Evolutionary conservation across 1,139 yeast genomes (phyloP), one percentile per base, ranked within the genome.

Genomic region (Taphrina pruni): DNA sequence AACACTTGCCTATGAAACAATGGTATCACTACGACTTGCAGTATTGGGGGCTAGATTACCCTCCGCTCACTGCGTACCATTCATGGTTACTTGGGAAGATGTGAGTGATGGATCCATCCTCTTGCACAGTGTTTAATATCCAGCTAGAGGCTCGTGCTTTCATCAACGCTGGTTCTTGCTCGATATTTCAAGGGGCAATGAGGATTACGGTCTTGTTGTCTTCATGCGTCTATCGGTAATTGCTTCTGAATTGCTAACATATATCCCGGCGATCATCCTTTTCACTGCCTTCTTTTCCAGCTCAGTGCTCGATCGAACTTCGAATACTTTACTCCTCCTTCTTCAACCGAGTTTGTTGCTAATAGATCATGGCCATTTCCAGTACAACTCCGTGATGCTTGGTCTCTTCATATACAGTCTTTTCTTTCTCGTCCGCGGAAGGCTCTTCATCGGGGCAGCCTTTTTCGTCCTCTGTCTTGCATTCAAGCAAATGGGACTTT

Each of bases 11-110:
- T 0, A 79, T 90, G 1, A 78, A 81, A 0, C 76, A 88, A 72
- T 95, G 99, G 99, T 94, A 94, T 77, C 89, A 84, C 79, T 91
- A 87, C 77, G 97, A 94, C 76, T 81, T 91, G 62, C 87, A 87
- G 74, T 92, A 94, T 80, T 94, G 99, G 99, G 97, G 98, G 0
- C 82, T 95, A 60, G 99, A 95, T 78, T 95, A 94, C 77, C 99
- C 99, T 0, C 99, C 99, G 6, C 81, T 95, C 72, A 94, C 99
- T 0, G 99, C 98, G 0, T 93, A 85, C 77, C 98, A 94, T 76
- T 91, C 96, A 70, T 91, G 88, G 84, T 61, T 90, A 0, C 78
- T 89, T 67, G 99, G 99, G 0, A 82, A 82, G 70, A 74, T 94
- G 74, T 72, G 55, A 6, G 72, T 46, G 14, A n/a, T 6, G 17